phyloP scores from a whole-genome alignment of 176 grass and related monocot genomes.

The Oryza rufipogon region DNA sequence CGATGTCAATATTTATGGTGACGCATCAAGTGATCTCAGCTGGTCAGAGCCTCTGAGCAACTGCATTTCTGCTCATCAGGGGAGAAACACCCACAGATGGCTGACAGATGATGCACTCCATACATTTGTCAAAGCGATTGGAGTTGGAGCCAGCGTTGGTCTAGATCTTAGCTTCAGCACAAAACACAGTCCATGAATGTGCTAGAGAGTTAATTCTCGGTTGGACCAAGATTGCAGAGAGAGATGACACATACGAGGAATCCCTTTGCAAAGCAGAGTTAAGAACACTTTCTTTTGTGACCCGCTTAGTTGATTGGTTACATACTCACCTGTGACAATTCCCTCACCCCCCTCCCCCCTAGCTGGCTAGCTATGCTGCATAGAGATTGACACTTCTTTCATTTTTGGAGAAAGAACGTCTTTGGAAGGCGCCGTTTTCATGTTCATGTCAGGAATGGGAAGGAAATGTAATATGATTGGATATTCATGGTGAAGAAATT shows the following conservation, averaged over 20 bases:
- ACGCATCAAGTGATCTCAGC: conserved; percentile 32
- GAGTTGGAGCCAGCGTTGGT: conserved; percentile 43
- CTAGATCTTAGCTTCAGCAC: conserved; percentile 34
- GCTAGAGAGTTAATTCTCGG: neutral
- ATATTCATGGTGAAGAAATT: conserved; percentile 26
- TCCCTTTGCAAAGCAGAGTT: conserved; percentile 7
- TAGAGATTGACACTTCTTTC: conserved; percentile 33
- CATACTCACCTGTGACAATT: conserved; percentile 27
- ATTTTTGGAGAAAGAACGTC: conserved; percentile 25
- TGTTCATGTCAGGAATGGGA: conserved; percentile 16
- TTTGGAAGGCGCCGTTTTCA: conserved; percentile 22
- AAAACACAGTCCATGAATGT: conserved; percentile 7
- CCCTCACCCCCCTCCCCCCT: neutral
- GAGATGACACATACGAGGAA: conserved; percentile 6
- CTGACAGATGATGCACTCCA: conserved; percentile 14
- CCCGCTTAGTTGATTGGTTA: conserved; percentile 18
- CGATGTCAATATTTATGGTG: conserved; percentile 40
- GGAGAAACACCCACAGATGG: conserved; percentile 18
- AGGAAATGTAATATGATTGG: conserved; percentile 34
- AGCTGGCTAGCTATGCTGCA: conserved; percentile 6
- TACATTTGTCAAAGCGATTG: conserved; percentile 17
- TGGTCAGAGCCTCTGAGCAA: conserved; percentile 18
- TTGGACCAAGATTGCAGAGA: conserved; percentile 18
- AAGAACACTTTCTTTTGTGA: conserved; percentile 2
- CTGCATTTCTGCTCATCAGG: conserved; percentile 29